These are phyloP conservation scores for Aspergillus fischeri DNA, from an alignment of 2,329 filamentous ascomycete genomes.

Conservation along the genomic window DNA sequence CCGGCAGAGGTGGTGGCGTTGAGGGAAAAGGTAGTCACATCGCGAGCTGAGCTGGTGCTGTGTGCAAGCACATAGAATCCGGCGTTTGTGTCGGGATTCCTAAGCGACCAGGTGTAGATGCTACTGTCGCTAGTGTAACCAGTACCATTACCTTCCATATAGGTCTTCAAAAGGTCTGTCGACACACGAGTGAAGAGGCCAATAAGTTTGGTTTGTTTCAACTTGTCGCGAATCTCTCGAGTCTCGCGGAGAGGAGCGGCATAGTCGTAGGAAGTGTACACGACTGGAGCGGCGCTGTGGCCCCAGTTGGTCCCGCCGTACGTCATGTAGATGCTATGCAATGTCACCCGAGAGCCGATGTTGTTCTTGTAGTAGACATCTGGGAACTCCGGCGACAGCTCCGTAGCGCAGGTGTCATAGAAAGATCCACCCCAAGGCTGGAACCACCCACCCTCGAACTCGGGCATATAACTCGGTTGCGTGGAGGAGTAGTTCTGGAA, in stretches of 20 bases:
- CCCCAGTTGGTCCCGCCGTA: conserved; percentile 57
- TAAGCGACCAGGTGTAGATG: conserved; percentile 51
- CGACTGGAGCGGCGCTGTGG: conserved; percentile 47
- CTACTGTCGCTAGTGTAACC: conserved; percentile 39
- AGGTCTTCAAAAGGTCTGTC: conserved; percentile 47
- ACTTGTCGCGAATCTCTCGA: conserved; percentile 49
- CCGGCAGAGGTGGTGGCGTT: conserved; percentile 48
- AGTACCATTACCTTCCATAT: conserved; percentile 55
- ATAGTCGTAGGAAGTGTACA: conserved; percentile 47
- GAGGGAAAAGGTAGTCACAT: conserved; percentile 45
- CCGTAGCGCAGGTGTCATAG: conserved; percentile 48
- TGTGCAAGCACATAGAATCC: conserved; percentile 52
- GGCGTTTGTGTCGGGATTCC: conserved; percentile 48
- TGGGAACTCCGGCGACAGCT: conserved; percentile 46
- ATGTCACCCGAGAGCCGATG: conserved; percentile 47
- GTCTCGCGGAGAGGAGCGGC: conserved; percentile 52
- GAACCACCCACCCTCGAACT: conserved; percentile 53
- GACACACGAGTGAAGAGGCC: conserved; percentile 53
- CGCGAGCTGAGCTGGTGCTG: conserved; percentile 41
- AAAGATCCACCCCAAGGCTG: conserved; percentile 52
- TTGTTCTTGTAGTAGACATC: conserved; percentile 57
- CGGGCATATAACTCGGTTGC: conserved; percentile 51
- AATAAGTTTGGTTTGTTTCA: conserved; percentile 53
- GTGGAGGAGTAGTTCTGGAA: conserved; percentile 54
- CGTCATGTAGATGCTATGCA: conserved; percentile 51